Evolutionary conservation across 768 basidiomycete species (phyloP).

Genomic region (Daedalea quercina): DNA sequence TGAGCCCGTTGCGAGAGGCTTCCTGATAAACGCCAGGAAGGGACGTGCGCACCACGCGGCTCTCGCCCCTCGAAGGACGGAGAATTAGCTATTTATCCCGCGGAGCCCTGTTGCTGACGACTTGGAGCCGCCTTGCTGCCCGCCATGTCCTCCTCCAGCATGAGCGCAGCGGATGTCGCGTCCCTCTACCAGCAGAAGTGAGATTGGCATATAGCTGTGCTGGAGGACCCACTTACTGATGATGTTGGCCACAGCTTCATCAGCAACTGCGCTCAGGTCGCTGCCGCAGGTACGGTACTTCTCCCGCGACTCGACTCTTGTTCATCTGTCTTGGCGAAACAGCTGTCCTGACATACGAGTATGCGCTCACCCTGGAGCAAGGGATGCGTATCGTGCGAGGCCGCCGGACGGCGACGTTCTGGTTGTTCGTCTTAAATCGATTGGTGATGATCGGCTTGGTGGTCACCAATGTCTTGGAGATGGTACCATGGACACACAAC

Average conservation of each 20-base stretch:
- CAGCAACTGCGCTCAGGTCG: background rate
- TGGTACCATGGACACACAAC: background rate
- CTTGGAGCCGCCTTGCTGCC: background rate
- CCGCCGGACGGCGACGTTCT: background rate
- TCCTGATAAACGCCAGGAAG: too few species aligned
- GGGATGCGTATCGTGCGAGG: background rate
- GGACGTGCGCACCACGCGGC: too few species aligned
- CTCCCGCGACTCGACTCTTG: background rate
- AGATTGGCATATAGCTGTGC: background rate
- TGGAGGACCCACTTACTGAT: background rate
- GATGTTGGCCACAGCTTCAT: background rate
- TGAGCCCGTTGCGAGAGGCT: too few species aligned
- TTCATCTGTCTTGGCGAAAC: background rate
- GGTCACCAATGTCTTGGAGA: background rate
- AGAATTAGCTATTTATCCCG: background rate
- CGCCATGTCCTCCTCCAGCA: background rate
- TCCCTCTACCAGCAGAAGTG: background rate
- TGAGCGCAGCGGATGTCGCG: background rate
- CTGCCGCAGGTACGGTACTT: background rate
- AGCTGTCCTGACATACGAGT: background rate
- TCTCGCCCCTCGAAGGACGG: too few species aligned
- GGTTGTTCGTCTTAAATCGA: background rate
- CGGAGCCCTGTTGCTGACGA: background rate
- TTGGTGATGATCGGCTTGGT: constrained; percentile 1
- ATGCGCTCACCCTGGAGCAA: background rate